These are phyloP conservation scores for Hanseniaspora jakobsenii DNA, from an alignment of 805 yeast genomes.

Conservation along the genomic window DNA sequence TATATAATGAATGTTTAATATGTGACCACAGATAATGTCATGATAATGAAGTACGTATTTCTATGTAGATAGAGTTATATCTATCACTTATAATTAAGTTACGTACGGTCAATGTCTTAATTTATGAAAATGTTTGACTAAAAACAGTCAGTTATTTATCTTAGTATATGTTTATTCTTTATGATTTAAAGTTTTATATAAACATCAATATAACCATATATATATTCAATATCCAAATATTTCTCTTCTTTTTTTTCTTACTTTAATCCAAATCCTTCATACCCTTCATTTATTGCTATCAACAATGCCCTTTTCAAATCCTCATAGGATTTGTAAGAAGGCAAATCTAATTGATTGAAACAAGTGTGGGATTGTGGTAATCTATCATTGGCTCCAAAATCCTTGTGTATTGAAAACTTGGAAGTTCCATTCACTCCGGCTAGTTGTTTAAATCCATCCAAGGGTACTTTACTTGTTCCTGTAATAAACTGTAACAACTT, in stretches of 20 bases:
- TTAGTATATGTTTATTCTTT: not conserved
- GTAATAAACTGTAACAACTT: constrained; percentile 89
- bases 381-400: constrained; percentile 72
- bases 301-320: constrained; percentile 67
- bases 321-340: constrained; percentile 84
- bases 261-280: constrained; percentile 73
- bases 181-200: not conserved
- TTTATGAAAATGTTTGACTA: too few relatives aligned
- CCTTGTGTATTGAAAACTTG: constrained; percentile 80
- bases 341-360: constrained; percentile 87
- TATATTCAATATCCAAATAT: too few relatives aligned
- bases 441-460: constrained; percentile 82
- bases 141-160: not conserved
- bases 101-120: too few relatives aligned
- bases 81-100: too few relatives aligned
- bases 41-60: too few relatives aligned
- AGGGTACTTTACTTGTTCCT: constrained; percentile 92
- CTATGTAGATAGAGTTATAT: too few relatives aligned
- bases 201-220: too few relatives aligned
- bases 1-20: too few relatives aligned
- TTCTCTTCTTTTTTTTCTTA: not conserved
- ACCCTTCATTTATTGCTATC: constrained; percentile 84
- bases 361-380: constrained; percentile 95
- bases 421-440: constrained; percentile 79
- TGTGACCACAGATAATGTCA: too few relatives aligned